Percentiles rank a stretch among this genome's conserved stretches.
phyloP scores from a whole-genome alignment of 352 stramenopile genomes.

The Globisporangium mamillatum region DNA sequence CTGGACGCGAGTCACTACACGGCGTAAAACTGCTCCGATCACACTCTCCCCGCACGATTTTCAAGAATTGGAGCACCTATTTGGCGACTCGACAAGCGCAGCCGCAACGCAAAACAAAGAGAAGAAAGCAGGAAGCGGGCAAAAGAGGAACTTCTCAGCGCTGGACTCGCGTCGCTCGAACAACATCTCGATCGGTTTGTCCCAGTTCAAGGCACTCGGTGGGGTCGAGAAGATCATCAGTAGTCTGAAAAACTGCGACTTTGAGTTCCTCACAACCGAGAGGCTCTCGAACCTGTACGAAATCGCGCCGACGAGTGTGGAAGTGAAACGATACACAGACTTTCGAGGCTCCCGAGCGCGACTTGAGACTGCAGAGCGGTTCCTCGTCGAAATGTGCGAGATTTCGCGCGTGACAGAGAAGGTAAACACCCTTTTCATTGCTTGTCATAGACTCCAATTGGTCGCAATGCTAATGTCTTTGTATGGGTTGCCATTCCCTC shows the following conservation, averaged over 20 bases:
- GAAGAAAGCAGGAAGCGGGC: conserved; percentile 20
- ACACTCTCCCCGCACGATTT: conserved; percentile 69
- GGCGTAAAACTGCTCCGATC: conserved; percentile 66
- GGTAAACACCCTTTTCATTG: conserved; percentile 22
- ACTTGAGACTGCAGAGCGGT: conserved; percentile 57
- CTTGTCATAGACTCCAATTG: neutral
- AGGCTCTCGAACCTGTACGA: conserved; percentile 57
- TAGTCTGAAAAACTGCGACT: conserved; percentile 49
- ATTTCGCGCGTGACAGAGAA: conserved; percentile 71
- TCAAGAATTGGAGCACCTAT: conserved; percentile 53
- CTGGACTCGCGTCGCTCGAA: conserved; percentile 74
- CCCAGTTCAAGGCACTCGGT: conserved; percentile 64
- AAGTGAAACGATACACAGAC: conserved; percentile 69
- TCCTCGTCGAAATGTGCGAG: conserved; percentile 71
- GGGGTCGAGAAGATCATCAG: conserved; percentile 45
- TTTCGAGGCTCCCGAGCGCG: conserved; percentile 51
- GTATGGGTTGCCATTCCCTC: neutral
- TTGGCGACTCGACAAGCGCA: conserved; percentile 31
- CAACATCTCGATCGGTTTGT: conserved; percentile 79
- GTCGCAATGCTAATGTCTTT: neutral
- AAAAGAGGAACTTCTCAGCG: conserved; percentile 47
- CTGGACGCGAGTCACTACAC: conserved; percentile 63
- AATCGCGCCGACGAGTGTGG: conserved; percentile 61
- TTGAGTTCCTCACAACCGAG: conserved; percentile 59
- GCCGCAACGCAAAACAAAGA: conserved; percentile 5